phyloP scores from a whole-genome alignment of 1,139 yeast genomes.

The Suhomyces terraborum region DNA sequence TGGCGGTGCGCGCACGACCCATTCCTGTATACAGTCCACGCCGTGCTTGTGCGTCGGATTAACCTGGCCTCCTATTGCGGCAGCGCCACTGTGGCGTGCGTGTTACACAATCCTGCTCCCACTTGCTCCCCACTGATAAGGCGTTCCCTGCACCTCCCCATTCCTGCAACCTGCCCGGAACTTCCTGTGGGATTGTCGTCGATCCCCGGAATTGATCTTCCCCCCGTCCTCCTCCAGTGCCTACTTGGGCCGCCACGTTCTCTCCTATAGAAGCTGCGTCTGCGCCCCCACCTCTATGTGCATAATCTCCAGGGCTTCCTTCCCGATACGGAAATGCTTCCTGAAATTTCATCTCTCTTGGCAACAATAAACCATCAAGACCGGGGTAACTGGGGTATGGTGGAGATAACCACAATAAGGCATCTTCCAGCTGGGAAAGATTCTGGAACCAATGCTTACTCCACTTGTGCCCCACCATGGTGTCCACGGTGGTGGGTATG shows the following conservation, averaged over 20 bases:
- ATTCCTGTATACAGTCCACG: no score
- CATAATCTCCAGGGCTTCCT: neutral
- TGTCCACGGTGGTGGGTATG: neutral
- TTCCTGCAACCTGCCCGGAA: no score
- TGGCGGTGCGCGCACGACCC: no score
- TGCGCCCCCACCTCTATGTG: neutral
- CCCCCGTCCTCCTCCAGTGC: no score
- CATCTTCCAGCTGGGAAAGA: neutral
- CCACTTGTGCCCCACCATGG: neutral
- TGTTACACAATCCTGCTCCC: neutral
- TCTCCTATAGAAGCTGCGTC: no score
- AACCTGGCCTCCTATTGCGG: neutral
- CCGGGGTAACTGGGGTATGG: conserved; percentile 2
- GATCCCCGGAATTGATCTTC: no score
- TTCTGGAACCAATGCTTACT: neutral
- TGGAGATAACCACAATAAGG: neutral
- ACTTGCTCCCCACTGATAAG: neutral
- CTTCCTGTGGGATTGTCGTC: neutral
- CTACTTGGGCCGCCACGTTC: conserved; percentile 1
- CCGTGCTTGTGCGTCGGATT: neutral
- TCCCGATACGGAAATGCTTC: conserved; percentile 1
- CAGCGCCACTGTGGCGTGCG: neutral
- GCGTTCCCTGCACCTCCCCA: neutral
- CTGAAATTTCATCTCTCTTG: conserved; percentile 1
- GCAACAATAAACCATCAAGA: conserved; percentile 1